phyloP scores from a whole-genome alignment of 768 basidiomycete genomes.

The Suillus paluster region DNA sequence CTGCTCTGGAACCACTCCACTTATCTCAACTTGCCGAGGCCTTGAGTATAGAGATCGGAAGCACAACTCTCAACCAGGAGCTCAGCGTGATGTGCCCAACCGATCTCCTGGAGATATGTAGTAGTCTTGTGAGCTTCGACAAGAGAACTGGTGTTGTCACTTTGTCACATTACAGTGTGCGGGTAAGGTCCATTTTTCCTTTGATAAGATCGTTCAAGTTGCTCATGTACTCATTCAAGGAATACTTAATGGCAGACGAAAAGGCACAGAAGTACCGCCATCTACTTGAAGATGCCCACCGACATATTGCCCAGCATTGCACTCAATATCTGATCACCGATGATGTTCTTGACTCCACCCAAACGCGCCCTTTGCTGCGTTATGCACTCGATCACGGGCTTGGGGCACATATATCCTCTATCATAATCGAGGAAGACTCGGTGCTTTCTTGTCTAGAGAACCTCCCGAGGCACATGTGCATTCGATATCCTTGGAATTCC shows the following conservation, averaged over 20 bases:
- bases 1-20: constrained; percentile 18
- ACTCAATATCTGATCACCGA: background rate
- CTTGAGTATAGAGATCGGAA: constrained; percentile 14
- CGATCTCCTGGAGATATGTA: constrained; percentile 17
- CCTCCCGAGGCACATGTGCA: background rate
- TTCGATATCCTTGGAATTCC: background rate
- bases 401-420: background rate
- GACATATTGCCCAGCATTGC: background rate
- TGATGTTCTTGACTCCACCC: background rate
- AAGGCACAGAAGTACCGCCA: background rate
- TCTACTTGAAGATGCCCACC: background rate
- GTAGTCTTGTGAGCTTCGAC: constrained; percentile 20
- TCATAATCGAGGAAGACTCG: background rate
- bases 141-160: constrained; percentile 14
- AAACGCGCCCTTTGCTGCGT: constrained; percentile 1
- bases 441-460: constrained; percentile 2
- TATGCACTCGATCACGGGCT: constrained; percentile 6
- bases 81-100: constrained; percentile 10
- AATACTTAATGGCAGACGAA: constrained; percentile 1
- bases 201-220: background rate
- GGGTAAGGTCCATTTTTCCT: constrained; percentile 11
- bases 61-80: constrained; percentile 9
- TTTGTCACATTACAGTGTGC: constrained; percentile 29
- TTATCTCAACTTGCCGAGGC: constrained; percentile 18
- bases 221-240: background rate